Conservation (phyloP, 495 filamentous ascomycete species). For the Gamarada debralockiae region DNA sequence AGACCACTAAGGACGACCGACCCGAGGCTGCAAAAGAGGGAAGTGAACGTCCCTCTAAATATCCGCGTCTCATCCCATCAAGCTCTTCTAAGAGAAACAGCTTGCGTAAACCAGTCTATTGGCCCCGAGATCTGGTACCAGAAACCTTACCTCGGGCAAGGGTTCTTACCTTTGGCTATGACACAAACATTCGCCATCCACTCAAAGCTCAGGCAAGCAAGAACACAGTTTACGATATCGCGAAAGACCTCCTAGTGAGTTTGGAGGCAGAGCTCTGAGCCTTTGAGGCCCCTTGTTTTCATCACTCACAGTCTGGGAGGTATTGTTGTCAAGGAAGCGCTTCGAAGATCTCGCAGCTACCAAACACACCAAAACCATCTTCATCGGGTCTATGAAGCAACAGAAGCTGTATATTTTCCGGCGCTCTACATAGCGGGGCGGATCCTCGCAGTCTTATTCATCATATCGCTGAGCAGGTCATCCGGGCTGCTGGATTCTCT, state of each 20-base stretch:
- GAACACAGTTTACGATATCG: neutral
- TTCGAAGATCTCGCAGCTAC: neutral
- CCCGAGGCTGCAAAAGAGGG: neutral
- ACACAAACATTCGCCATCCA: conserved; percentile 22
- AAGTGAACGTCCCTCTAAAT: neutral
- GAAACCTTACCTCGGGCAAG: conserved; percentile 19
- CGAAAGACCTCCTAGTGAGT: neutral
- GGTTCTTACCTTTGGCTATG: conserved; percentile 28
- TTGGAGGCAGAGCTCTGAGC: neutral
- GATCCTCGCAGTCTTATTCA: conserved; percentile 28
- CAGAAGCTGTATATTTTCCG: conserved; percentile 35
- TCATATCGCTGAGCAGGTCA: neutral
- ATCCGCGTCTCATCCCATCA: neutral
- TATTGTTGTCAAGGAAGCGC: neutral
- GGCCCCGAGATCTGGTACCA: conserved; percentile 19
- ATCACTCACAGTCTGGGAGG: neutral
- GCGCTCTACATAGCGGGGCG: conserved; percentile 35
- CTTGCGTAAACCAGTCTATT: too few species aligned
- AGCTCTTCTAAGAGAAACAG: too few species aligned
- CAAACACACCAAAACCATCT: conserved; percentile 6
- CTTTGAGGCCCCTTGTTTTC: neutral
- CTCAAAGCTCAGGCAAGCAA: conserved; percentile 19
- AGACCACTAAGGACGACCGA: neutral
- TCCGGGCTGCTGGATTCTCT: neutral
- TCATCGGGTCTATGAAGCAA: conserved; percentile 24